Evolutionary conservation across 495 filamentous ascomycete species (phyloP), one percentile per base, ranked within the genome.

Genomic region (Mytilinidion resinicola): DNA sequence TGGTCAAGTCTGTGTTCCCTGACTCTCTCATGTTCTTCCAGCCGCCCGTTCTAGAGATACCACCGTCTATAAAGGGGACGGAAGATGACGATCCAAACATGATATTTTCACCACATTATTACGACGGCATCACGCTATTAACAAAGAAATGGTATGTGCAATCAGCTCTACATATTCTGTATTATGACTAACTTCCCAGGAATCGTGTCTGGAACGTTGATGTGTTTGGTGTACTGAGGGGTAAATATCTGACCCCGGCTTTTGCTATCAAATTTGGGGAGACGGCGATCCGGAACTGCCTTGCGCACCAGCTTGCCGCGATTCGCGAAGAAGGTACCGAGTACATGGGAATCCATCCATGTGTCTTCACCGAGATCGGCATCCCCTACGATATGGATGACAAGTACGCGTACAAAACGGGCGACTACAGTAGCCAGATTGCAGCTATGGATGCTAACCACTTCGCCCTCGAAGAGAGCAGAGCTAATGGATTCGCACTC

Each of bases 301-400:
- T 98, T 70, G 81, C 83, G 57, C 89, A 96, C 62, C 93, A 98
- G 64, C 82, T 97, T n/a, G 82, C 85, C 15, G 87, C 87, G 12
- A 90, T 98, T 37, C 80, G 84, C 51, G 78, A 95, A 57, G 93
- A 98, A 72, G 95, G 95, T n/a, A 71, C 85, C 15, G 86, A 92
- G 36, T 85, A 92, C 53, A 90, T 96, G 80, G 93, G 93, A 14
- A 81, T 85, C 36, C 93, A 95, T 62, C 93, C 93, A 0, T 86
- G 92, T 63, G 74, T 98, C 10, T 87, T 96, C 69, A 95, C 89
- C 1, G 93, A 99, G 66, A 96, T 96, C 64, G 93, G 93, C 21
- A 96, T 97, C 59, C 93, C 93, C 0, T 99, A 96, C 67, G 95
- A 99, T 70, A 99, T 99, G 93, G 91, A 99, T 66, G 82, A 95